Evolutionary conservation across 345 rosid species (phyloP).

Genomic region (Gossypium thurberi): DNA sequence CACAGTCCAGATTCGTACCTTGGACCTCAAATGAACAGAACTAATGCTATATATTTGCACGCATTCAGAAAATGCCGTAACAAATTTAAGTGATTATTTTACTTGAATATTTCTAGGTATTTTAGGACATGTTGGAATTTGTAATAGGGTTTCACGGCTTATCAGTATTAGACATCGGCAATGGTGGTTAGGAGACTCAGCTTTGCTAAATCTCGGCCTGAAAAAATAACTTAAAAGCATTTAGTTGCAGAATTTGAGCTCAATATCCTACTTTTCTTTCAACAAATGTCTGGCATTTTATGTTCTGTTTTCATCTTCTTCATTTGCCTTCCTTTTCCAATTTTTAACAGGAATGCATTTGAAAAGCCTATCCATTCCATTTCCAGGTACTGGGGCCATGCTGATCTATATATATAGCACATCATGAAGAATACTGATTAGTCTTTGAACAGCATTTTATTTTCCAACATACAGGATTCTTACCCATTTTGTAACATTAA

Average conservation of each 20-base stretch:
- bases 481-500: not conserved
- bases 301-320: not conserved
- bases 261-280: not conserved
- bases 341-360: slow-evolving; percentile 5
- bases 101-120: not conserved
- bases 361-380: not conserved
- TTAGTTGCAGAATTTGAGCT: not conserved
- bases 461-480: not conserved
- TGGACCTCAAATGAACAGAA: too few species aligned
- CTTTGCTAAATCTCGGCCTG: not conserved
- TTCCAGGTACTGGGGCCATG: not conserved
- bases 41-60: not conserved
- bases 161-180: not conserved
- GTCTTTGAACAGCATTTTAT: not conserved
- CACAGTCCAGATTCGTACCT: too few species aligned
- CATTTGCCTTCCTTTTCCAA: not conserved
- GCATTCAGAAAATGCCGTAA: not conserved
- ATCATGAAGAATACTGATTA: not conserved
- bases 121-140: not conserved
- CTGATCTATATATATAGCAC: not conserved
- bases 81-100: not conserved
- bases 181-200: not conserved
- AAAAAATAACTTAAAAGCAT: not conserved
- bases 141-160: not conserved
- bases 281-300: not conserved